These are phyloP conservation scores for Crithidia brevicula DNA, from an alignment of 208 protist genomes.

Conservation along the genomic window DNA sequence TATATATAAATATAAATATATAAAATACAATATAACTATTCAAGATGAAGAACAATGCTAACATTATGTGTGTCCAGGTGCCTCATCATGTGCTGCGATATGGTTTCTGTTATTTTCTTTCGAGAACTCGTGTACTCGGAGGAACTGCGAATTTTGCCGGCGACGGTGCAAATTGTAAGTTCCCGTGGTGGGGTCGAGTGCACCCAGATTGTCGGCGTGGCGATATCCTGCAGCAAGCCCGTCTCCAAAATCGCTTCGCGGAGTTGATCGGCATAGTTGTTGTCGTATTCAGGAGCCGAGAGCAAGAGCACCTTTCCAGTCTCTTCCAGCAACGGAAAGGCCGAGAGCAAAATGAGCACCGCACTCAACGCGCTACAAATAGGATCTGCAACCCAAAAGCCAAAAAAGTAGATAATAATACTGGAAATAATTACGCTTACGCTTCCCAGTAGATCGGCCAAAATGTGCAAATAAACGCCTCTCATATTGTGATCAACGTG, in stretches of 20 bases:
- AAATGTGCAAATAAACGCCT: constrained; percentile 89
- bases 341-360: constrained; percentile 69
- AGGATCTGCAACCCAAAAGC: constrained; percentile 69
- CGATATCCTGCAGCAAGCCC: constrained; percentile 39
- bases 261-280: constrained; percentile 30
- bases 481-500: constrained; percentile 82
- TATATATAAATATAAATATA: constrained; percentile 27
- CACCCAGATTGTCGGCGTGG: constrained; percentile 51
- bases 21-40: constrained; percentile 19
- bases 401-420: constrained; percentile 66
- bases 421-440: constrained; percentile 89
- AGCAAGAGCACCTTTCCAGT: constrained; percentile 80
- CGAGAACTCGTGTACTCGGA: constrained; percentile 19
- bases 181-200: constrained; percentile 70
- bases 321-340: constrained; percentile 78
- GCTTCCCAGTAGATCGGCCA: constrained; percentile 87
- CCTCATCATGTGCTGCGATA: constrained; percentile 13
- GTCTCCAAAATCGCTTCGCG: constrained; percentile 30
- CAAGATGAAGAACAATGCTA: constrained; percentile 31
- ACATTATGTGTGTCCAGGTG: constrained; percentile 19
- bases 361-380: constrained; percentile 80
- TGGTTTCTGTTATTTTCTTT: constrained; percentile 23
- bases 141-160: constrained; percentile 30
- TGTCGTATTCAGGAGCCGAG: constrained; percentile 30
- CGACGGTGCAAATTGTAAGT: constrained; percentile 52